Conservation (phyloP, 164 flowering plant species). For the Houttuynia cordata region DNA sequence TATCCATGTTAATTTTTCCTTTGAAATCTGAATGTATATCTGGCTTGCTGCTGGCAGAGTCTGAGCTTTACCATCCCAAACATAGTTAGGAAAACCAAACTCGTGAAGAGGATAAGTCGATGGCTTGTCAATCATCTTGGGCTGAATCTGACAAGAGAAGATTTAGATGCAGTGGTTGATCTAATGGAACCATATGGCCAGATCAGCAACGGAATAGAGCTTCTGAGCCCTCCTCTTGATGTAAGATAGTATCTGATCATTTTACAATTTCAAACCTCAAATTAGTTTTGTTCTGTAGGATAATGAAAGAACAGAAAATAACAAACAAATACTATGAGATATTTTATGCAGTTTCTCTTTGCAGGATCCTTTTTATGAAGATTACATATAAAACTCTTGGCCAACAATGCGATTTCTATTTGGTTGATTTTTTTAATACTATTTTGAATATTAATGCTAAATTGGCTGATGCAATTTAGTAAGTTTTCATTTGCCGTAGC, state of each 20-base stretch:
- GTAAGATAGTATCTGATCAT: constrained; percentile 31
- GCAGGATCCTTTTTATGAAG: no score
- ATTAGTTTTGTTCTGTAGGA: no score
- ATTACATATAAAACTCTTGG: no score
- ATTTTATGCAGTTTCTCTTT: no score
- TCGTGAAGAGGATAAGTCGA: constrained; percentile 41
- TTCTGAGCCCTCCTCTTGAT: constrained; percentile 72
- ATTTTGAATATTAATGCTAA: no score
- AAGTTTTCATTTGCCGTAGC: no score
- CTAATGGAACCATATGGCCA: constrained; percentile 95
- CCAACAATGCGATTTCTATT: no score
- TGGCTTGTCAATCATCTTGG: constrained; percentile 87
- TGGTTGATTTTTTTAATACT: no score
- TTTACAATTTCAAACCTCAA: background rate
- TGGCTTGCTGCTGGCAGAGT: constrained; percentile 26
- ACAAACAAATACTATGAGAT: no score
- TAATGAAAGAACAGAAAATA: no score
- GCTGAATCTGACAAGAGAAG: constrained; percentile 56
- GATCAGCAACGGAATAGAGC: constrained; percentile 82
- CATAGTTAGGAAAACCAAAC: constrained; percentile 56
- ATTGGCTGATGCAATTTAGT: no score
- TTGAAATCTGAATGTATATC: background rate
- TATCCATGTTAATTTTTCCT: no score
- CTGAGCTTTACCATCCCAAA: constrained; percentile 49
- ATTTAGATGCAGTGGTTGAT: constrained; percentile 76